Evolutionary conservation across 345 rosid species (phyloP).

Genomic region (Populus simonii): DNA sequence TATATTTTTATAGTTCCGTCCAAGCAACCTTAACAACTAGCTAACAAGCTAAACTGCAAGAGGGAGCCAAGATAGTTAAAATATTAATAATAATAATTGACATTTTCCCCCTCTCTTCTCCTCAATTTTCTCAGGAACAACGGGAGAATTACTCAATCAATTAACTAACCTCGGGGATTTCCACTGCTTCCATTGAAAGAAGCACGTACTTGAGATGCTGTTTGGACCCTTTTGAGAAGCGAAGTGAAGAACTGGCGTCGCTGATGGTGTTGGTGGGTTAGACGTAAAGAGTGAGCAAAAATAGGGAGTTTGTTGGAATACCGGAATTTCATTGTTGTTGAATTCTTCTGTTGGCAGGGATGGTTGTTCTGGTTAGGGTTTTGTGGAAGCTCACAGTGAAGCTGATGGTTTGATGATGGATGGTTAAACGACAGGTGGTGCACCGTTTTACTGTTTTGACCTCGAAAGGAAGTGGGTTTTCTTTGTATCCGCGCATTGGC

Average conservation of each 20-base stretch:
- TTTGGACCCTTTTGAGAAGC: conserved; percentile 43
- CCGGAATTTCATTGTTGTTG: conserved; percentile 16
- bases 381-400: background rate
- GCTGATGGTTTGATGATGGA: background rate
- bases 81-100: too few species aligned
- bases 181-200: conserved; percentile 37
- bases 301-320: conserved; percentile 28
- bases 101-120: too few species aligned
- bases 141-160: background rate
- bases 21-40: too few species aligned
- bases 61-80: too few species aligned
- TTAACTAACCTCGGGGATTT: conserved; percentile 52
- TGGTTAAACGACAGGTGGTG: background rate
- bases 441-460: too few species aligned
- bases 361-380: background rate
- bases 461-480: too few species aligned
- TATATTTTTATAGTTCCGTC: too few species aligned
- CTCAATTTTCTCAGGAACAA: too few species aligned
- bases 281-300: conserved; percentile 24
- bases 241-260: conserved; percentile 46
- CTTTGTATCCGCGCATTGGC: too few species aligned
- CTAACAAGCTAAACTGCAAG: too few species aligned
- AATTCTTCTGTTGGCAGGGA: background rate
- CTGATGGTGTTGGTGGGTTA: conserved; percentile 26
- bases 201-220: conserved; percentile 40